phyloP scores from a whole-genome alignment of 345 rosid species.

The Linum trigynum region DNA sequence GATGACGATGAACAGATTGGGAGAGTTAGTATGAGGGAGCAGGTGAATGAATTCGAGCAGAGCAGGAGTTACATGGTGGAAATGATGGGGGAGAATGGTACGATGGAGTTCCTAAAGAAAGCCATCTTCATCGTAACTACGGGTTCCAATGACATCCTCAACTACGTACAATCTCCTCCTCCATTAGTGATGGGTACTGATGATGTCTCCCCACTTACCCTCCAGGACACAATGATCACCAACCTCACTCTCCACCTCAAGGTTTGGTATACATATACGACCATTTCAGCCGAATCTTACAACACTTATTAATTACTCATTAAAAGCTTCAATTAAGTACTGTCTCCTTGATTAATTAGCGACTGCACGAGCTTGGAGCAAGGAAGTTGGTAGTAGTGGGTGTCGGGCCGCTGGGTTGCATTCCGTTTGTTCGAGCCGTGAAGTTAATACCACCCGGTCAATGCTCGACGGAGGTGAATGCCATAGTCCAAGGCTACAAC shows the following conservation, averaged over 20 bases:
- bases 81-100: conserved; percentile 34
- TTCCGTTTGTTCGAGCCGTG: conserved; percentile 45
- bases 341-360: conserved; percentile 12
- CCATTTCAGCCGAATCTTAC: too few relatives aligned
- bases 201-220: conserved; percentile 23
- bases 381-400: conserved; percentile 43
- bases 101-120: conserved; percentile 30
- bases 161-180: conserved; percentile 41
- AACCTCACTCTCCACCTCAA: conserved; percentile 41
- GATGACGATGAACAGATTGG: conserved; percentile 30
- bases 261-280: conserved; percentile 15
- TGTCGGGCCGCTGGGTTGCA: conserved; percentile 65
- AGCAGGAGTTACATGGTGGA: conserved; percentile 38
- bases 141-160: conserved; percentile 47
- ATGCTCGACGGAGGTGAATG: conserved; percentile 40
- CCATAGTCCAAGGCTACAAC: conserved; percentile 35
- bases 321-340: too few relatives aligned
- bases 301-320: too few relatives aligned
- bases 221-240: conserved; percentile 42
- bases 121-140: conserved; percentile 42
- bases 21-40: conserved; percentile 38
- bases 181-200: conserved; percentile 29
- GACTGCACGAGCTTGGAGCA: conserved; percentile 37
- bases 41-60: conserved; percentile 41
- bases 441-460: conserved; percentile 26